Percentiles rank a stretch among this genome's conserved stretches.
Evolutionary conservation across 2,329 filamentous ascomycete species (phyloP).

Genomic region (Elsinoe batatas): DNA sequence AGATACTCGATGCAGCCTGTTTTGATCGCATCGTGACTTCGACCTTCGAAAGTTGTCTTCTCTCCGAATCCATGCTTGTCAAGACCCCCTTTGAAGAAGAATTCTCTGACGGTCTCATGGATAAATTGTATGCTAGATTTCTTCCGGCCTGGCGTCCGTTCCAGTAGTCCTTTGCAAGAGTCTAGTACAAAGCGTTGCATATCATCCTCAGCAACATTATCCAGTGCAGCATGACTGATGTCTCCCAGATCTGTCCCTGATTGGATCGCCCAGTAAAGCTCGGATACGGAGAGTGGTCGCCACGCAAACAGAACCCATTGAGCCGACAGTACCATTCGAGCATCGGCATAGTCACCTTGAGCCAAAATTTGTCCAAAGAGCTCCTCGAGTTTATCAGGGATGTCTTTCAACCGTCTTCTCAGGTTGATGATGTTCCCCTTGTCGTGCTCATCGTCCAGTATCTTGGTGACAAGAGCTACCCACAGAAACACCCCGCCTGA

Average conservation of each 20-base stretch:
- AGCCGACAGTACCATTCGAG: constrained; percentile 35
- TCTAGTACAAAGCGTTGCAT: background rate
- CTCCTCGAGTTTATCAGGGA: constrained; percentile 34
- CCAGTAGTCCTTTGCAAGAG: constrained; percentile 1
- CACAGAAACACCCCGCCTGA: constrained; percentile 39
- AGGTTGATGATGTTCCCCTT: constrained; percentile 25
- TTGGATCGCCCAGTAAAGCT: constrained; percentile 39
- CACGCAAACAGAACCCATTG: constrained; percentile 46
- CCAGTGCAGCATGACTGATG: background rate
- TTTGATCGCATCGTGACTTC: background rate
- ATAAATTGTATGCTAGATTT: background rate
- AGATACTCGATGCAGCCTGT: background rate
- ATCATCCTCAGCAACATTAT: background rate
- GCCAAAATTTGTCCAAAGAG: constrained; percentile 44
- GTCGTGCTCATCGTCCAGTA: constrained; percentile 36
- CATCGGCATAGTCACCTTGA: background rate
- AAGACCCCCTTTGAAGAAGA: background rate
- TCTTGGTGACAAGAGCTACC: constrained; percentile 36
- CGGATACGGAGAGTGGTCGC: constrained; percentile 32
- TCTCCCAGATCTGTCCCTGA: constrained; percentile 18
- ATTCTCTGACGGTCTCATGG: constrained; percentile 1
- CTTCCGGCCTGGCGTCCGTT: background rate
- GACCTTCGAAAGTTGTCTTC: background rate
- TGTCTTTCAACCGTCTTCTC: constrained; percentile 28
- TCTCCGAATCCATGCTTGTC: background rate